Conservation (phyloP, 768 basidiomycete genomes). For the Hortiboletus campestris region DNA sequence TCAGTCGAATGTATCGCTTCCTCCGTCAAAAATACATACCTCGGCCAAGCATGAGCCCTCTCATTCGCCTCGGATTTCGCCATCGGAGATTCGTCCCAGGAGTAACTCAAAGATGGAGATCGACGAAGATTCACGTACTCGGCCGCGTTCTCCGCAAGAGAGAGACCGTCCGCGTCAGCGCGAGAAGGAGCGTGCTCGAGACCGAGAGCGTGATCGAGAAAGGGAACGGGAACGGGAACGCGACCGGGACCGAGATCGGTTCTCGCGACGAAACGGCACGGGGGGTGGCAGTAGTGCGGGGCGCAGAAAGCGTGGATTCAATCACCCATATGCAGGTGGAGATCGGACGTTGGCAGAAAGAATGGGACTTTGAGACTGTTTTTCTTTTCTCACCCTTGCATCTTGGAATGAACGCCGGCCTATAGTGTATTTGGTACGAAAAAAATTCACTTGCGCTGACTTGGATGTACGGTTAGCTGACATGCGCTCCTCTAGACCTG, state of each 20-base stretch:
- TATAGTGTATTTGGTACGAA: conserved; percentile 40
- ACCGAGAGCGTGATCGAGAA: conserved; percentile 36
- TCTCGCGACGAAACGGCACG: conserved; percentile 43
- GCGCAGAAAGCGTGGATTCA: conserved; percentile 38
- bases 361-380: conserved; percentile 61
- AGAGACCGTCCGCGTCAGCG: conserved; percentile 40
- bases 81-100: conserved; percentile 30
- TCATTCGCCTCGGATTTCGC: conserved; percentile 29
- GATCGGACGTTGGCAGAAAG: conserved; percentile 86
- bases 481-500: conserved; percentile 24
- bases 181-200: conserved; percentile 37
- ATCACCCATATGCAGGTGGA: conserved; percentile 35
- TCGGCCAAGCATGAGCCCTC: conserved; percentile 27
- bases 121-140: conserved; percentile 49
- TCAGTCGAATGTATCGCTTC: conserved; percentile 32
- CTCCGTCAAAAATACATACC: conserved; percentile 22
- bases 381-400: conserved; percentile 16
- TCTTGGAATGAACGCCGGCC: conserved; percentile 17
- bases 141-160: conserved; percentile 43
- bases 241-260: conserved; percentile 37
- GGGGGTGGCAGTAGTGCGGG: conserved; percentile 38
- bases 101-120: conserved; percentile 49
- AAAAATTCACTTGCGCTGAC: conserved; percentile 6
- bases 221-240: conserved; percentile 36
- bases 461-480: conserved; percentile 33